Evolutionary conservation across 2,329 filamentous ascomycete species (phyloP).

Genomic region (Claviceps arundinis): DNA sequence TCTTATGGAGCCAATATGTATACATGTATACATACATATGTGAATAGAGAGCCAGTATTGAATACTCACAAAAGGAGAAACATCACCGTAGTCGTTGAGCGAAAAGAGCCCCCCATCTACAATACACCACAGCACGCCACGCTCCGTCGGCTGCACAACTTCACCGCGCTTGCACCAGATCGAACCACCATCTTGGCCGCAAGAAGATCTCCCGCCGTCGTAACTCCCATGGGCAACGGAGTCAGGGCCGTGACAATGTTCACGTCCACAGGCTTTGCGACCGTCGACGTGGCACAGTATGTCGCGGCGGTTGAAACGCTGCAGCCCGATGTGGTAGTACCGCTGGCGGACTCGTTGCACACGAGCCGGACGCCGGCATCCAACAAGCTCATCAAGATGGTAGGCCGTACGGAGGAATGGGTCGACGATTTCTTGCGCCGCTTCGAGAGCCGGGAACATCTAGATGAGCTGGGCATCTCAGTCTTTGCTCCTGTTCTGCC

Average conservation of each 20-base stretch:
- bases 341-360: slow-evolving; percentile 56
- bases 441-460: slow-evolving; percentile 14
- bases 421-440: slow-evolving; percentile 49
- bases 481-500: slow-evolving; percentile 61
- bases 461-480: slow-evolving; percentile 20
- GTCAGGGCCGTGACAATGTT: slow-evolving; percentile 60
- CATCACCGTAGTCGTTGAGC: slow-evolving; percentile 37
- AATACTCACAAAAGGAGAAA: background rate
- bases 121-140: slow-evolving; percentile 20
- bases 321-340: slow-evolving; percentile 67
- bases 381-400: slow-evolving; percentile 73
- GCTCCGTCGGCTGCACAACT: slow-evolving; percentile 54
- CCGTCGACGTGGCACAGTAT: slow-evolving; percentile 58
- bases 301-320: slow-evolving; percentile 49
- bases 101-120: slow-evolving; percentile 35
- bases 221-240: slow-evolving; percentile 57
- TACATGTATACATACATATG: too few relatives aligned
- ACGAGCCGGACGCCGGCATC: slow-evolving; percentile 39
- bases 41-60: background rate
- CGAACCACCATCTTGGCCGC: slow-evolving; percentile 61
- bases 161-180: slow-evolving; percentile 57
- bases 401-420: slow-evolving; percentile 75
- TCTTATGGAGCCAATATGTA: too few relatives aligned
- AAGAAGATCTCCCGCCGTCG: slow-evolving; percentile 63
- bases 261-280: slow-evolving; percentile 75